phyloP scores from a whole-genome alignment of 208 protist species.

The Perkinsela sp. region DNA sequence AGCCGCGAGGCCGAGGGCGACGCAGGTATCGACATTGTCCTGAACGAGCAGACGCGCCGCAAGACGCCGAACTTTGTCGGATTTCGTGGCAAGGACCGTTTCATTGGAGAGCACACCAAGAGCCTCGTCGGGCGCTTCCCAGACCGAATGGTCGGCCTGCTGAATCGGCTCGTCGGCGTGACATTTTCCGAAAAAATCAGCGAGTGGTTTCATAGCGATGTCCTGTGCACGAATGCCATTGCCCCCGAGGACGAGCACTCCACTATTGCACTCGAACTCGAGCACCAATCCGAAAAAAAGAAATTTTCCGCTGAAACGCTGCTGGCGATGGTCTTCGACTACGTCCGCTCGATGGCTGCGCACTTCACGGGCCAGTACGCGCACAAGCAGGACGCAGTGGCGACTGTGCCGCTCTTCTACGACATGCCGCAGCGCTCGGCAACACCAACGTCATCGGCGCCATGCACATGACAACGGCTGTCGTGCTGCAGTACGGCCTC shows the following conservation, averaged over 20 bases:
- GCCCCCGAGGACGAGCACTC: conserved; percentile 10
- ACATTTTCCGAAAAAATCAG: too few species aligned
- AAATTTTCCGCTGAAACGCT: conserved; percentile 48
- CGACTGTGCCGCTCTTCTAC: conserved; percentile 65
- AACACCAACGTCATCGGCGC: conserved; percentile 44
- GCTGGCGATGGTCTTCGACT: conserved; percentile 41
- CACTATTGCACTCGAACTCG: conserved; percentile 10
- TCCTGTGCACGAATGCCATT: too few species aligned
- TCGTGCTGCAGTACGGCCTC: conserved; percentile 18
- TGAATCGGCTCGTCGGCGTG: conserved; percentile 5
- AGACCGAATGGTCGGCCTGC: conserved; percentile 6
- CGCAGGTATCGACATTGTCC: conserved; percentile 41
- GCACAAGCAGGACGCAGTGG: conserved; percentile 28
- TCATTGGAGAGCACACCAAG: conserved; percentile 41
- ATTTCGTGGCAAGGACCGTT: conserved; percentile 48
- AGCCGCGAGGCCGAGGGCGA: background rate
- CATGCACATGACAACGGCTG: conserved; percentile 40
- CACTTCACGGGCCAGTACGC: conserved; percentile 9
- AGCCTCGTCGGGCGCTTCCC: conserved; percentile 41
- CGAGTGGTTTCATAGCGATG: too few species aligned
- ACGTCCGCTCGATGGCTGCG: conserved; percentile 11
- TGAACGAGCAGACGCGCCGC: conserved; percentile 69
- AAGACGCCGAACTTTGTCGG: conserved; percentile 57
- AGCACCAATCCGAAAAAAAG: background rate
- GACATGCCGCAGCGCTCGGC: conserved; percentile 31